A percentile compares a stretch with the other conserved stretches of the same genome.
phyloP scores from a whole-genome alignment of 371 early-diverging fungal genomes.

The Mucor mucedo region DNA sequence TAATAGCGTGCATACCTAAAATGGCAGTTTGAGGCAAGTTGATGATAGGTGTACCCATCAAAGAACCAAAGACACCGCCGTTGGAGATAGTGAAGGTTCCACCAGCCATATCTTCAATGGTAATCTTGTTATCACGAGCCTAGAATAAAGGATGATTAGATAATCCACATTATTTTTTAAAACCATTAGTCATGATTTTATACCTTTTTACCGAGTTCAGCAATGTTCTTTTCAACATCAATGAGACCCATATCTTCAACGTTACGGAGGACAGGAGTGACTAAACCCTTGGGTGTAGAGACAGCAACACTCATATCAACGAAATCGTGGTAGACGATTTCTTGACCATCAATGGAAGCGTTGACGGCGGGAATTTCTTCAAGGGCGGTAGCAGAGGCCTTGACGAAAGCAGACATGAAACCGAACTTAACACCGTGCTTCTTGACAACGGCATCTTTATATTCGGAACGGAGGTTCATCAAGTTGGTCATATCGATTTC shows the following conservation, averaged over 20 bases:
- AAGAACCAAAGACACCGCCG: slow-evolving; percentile 97
- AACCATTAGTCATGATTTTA: not conserved
- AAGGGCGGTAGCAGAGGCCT: slow-evolving; percentile 85
- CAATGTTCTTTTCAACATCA: slow-evolving; percentile 91
- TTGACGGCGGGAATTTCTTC: slow-evolving; percentile 93
- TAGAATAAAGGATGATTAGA: slow-evolving; percentile 25
- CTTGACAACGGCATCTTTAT: slow-evolving; percentile 94
- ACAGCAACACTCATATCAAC: slow-evolving; percentile 97
- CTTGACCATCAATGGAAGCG: slow-evolving; percentile 88
- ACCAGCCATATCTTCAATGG: slow-evolving; percentile 96
- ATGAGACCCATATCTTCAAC: slow-evolving; percentile 85
- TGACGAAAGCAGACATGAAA: slow-evolving; percentile 97
- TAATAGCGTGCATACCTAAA: slow-evolving; percentile 97
- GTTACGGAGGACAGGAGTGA: slow-evolving; percentile 96
- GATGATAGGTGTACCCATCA: slow-evolving; percentile 97
- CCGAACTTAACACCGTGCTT: slow-evolving; percentile 96
- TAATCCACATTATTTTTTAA: not conserved
- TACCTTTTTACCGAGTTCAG: slow-evolving; percentile 85
- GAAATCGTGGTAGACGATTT: slow-evolving; percentile 91
- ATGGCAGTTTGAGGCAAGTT: slow-evolving; percentile 97
- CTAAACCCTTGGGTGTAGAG: slow-evolving; percentile 97
- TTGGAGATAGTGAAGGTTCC: slow-evolving; percentile 99
- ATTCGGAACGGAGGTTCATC: slow-evolving; percentile 86
- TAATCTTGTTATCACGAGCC: slow-evolving; percentile 94
- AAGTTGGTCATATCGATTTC: slow-evolving; percentile 97